Evolutionary conservation across 345 rosid genomes (phyloP), one percentile per base, ranked within the genome.

Genomic region (Syzygium aqueum): DNA sequence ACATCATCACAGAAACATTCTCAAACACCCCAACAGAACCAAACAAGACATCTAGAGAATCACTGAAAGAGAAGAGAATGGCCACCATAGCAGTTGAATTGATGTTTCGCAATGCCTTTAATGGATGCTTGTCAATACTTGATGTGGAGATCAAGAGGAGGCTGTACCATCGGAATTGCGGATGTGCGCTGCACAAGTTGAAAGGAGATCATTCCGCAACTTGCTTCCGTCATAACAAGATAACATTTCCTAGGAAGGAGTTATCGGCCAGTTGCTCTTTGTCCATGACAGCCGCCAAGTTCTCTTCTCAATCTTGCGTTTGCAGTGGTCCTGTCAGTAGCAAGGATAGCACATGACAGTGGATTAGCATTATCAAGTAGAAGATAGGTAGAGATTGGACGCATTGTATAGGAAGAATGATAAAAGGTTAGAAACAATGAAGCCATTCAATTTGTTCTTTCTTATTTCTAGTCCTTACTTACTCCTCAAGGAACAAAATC

Each of bases 111-210:
- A 22, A 80, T 37, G 84, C 57, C 56, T 67, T 86, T 49, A 43
- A 84, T 30, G 67, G 86, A 37, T 43, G 88, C 87, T 40, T 87
- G 30, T 53, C 0, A 0, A 30, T 84, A 17, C 7, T 30, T 9
- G 86, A 89, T 56, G 52, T n/a, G 77, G 89, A 80, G 67, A 50
- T 87, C 7, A 19, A 77, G 86, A 22, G 84, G 53, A 84, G 91
- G 77, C 89, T 83, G 0, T 86, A 89, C 67, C 89, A 89, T 86
- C 28, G 78, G 10, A 89, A 83, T 63, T 89, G 90, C 80, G 37
- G 86, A 14, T 89, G 89, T 73, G 91, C 67, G 19, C 88, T 89
- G 8, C 91, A 87, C 85, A 33, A 67, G 78, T 33, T 17, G 13
- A 67, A 67, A 33, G 46, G 78, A 9, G 22, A 4, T 19, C 25